A percentile compares a stretch with the other conserved stretches of the same genome.
phyloP scores from a whole-genome alignment of 2,329 filamentous ascomycete genomes.

The Pseudopithomyces chartarum region DNA sequence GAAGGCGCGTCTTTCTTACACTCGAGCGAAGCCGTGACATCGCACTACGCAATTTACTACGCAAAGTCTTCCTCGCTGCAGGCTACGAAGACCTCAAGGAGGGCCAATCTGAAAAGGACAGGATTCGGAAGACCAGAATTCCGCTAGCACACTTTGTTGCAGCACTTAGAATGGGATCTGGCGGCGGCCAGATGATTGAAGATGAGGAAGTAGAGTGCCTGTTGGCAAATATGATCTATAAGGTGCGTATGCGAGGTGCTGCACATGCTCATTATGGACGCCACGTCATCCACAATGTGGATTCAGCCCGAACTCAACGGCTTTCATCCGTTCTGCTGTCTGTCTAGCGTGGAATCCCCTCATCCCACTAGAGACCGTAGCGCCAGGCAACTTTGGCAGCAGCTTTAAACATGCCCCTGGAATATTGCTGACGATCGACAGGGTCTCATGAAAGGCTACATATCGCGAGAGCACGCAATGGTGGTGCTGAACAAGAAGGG shows the following conservation, averaged over 20 bases:
- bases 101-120: slow-evolving; percentile 63
- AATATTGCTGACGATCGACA: slow-evolving; percentile 47
- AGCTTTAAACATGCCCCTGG: slow-evolving; percentile 6
- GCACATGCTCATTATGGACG: slow-evolving; percentile 2
- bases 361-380: slow-evolving; percentile 12
- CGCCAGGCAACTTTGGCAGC: slow-evolving; percentile 18
- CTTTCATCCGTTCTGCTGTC: slow-evolving; percentile 10
- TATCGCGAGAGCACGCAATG: slow-evolving; percentile 84
- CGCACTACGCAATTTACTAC: slow-evolving; percentile 84
- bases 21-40: slow-evolving; percentile 92
- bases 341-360: slow-evolving; percentile 10
- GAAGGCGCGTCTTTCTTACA: slow-evolving; percentile 90
- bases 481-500: slow-evolving; percentile 92
- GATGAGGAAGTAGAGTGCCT: slow-evolving; percentile 94
- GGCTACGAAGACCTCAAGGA: slow-evolving; percentile 79
- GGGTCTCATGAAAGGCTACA: slow-evolving; percentile 98
- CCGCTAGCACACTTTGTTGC: slow-evolving; percentile 83
- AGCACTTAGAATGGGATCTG: slow-evolving; percentile 73
- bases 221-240: slow-evolving; percentile 96
- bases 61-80: slow-evolving; percentile 86
- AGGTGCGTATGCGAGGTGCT: slow-evolving; percentile 63
- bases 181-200: slow-evolving; percentile 67
- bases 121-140: slow-evolving; percentile 73
- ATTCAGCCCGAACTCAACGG: slow-evolving; percentile 16
- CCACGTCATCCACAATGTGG: slow-evolving; percentile 4